Evolutionary conservation across 192 early-diverging fungal species (phyloP), one percentile per base, ranked within the genome.

Genomic region (Backusella tuberculispora): DNA sequence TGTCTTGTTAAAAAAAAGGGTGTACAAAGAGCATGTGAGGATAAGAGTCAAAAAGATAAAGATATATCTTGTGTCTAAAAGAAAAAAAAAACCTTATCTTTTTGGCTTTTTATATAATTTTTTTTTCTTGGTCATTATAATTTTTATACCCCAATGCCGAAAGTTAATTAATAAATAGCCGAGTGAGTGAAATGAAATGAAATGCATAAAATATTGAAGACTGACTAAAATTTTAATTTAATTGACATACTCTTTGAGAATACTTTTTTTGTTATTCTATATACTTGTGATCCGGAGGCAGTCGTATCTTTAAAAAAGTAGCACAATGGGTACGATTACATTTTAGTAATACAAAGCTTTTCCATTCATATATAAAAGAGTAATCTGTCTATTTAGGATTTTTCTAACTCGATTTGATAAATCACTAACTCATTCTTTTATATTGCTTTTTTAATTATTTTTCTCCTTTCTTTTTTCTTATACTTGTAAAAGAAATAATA

Each of bases 41-140:
- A 60, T 60, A 60, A 60, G 53, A 60, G 53, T 60, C 53, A 60
- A 60, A 60, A 60, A 60, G 53, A 60, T 60, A 60, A 60, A 60
- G 53, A 10, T 60, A 43, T 43, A 60, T 60, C 53, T 60, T 60
- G 53, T 60, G 53, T 60, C 53, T 60, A 26, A 8, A 19, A 60
- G 53, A 60, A 60, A 60, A 56, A 60, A 60, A 60, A 26, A 60
- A 60, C 21, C 53, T 60, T 60, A 60, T 60, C 53, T 60, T 60
- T 60, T 26, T 26, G 26, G 13, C 12, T 50, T 6, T 50, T 50
- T 50, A 50, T 50, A 50, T 50, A 15, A 0, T 34, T 34, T 34
- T 34, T 34, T 34, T 34, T 34, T 34, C 29, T 34, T 34, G 29
- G 29, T 34, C 29, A 34, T 34, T 34, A 34, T 34, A 34, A 12